Evolutionary conservation across 2,329 filamentous ascomycete genomes (phyloP), one percentile per base, ranked within the genome.

Genomic region (Venturia effusa): DNA sequence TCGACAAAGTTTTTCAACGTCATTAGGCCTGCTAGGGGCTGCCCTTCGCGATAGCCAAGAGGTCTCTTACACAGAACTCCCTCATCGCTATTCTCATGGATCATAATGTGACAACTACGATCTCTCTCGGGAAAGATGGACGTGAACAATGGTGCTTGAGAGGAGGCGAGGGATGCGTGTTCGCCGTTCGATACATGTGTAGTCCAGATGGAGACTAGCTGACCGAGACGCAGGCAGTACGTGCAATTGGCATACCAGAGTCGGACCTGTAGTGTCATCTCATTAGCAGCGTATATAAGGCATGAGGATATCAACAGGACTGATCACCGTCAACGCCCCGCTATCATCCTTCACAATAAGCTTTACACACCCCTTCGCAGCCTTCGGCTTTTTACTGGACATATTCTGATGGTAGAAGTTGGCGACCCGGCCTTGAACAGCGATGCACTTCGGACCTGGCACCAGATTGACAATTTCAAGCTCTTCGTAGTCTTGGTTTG

Each of bases 51-150:
- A 62, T 77, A 78, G 5, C 76, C 76, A 24, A 83, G 73, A 15
- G 83, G 83, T 34, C 68, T 71, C 41, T 78, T 80, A 68, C 78
- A 79, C 64, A 43, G 73, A 10, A 67, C 70, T 19, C 76, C 71
- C 41, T 77, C 72, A 61, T 80, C 78, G 48, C 73, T 75, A 34
- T 79, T 78, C n/a, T 78, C 73, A 62, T 85, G 79, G 13, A 85
- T 71, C 71, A 80, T 79, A 61, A 86, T 73, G 65, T 84, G 79
- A 54, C 80, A 83, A 51, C 77, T 77, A 7, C 78, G 77, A 63
- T 83, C 79, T 8, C 82, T 77, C 48, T 83, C 81, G 0, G 83
- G 84, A 62, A 84, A 85, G 37, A 87, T 77, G n/a, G 79, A 81
- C 0, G 81, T 80, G 62, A 80, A 80, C 24, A 82, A 71, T 1